Base-by-base conservation (phyloP, 2,329 filamentous ascomycete genomes). In the Nigrospora sphaerica region DNA sequence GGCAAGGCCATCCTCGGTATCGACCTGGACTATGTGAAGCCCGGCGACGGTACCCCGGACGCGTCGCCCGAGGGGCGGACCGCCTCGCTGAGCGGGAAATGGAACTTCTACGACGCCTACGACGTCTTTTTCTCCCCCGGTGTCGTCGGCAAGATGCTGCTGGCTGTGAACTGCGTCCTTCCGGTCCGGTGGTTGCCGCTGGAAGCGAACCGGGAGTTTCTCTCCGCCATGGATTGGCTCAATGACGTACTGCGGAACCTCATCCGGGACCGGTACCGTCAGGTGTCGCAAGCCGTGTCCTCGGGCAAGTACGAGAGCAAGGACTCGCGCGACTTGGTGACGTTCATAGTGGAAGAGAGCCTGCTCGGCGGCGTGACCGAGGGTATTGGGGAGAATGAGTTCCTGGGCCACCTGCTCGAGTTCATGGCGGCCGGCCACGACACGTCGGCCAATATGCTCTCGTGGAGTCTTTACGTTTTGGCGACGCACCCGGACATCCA, bases 391-490 rank as follows among this genome's bases (percentile, higher is more conserved):
- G 48, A 55, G 33, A 28, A 41, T 3, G 47, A 52, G 14, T 48
- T 49, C 3, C 31, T 49, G 11, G 46, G 46, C 12, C 53, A 55
- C 32, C 32, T 54, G 6, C 47, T 52, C 1, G 31, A 49, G 32
- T 52, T 54, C 23, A 50, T 54, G 44, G 45, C 40, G 7, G 52
- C 46, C 5, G 52, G 50, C 0, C 46, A 51, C 11, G 50, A 54
- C n/a, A 54, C 52, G 12, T 51, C 48, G 14, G 42, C 48, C 17
- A 51, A 46, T 13, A 45, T 49, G 41, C 45, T 54, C 12, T 48
- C 52, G 7, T 54, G 50, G 52, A 49, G 48, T 18, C 14, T 42
- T 4, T 49, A 49, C 16, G 31, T 49, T 17, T n/a, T 52, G 32
- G 52, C 46, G 12, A 44, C 42, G 12, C 18, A 49, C 19, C 48